Evolutionary conservation across 2,329 filamentous ascomycete species (phyloP).

Genomic region (Colletotrichum sp.): DNA sequence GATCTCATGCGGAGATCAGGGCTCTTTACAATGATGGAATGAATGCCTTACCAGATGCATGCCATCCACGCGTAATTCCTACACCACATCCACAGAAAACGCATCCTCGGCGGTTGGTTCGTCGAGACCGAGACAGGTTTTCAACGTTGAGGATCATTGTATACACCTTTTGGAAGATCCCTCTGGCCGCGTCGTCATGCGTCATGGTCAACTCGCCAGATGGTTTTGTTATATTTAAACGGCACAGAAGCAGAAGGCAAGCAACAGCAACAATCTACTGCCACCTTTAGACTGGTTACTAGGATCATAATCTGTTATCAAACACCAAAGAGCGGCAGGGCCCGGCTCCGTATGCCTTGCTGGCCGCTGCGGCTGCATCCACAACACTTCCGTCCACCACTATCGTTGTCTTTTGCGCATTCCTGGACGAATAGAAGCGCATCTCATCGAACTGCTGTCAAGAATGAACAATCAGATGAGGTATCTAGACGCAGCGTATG

Average conservation of each 20-base stretch:
- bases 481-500: no score
- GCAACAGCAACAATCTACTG: no score
- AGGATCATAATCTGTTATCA: not conserved
- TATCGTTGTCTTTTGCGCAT: not conserved
- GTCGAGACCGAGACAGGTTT: no score
- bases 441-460: no score
- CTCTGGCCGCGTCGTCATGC: not conserved
- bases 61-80: no score
- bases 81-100: accelerated
- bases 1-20: not conserved
- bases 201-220: not conserved
- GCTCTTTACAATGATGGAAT: not conserved
- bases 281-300: no score
- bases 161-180: not conserved
- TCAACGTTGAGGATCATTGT: accelerated
- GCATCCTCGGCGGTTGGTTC: no score
- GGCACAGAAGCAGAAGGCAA: not conserved
- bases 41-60: no score
- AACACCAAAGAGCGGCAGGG: not conserved
- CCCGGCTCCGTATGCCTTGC: accelerated
- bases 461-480: no score
- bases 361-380: not conserved
- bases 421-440: not conserved
- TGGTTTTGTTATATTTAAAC: not conserved
- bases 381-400: not conserved